These are phyloP conservation scores for Panaeolus papilionaceus DNA, from an alignment of 768 basidiomycete genomes.

Conservation along the genomic window DNA sequence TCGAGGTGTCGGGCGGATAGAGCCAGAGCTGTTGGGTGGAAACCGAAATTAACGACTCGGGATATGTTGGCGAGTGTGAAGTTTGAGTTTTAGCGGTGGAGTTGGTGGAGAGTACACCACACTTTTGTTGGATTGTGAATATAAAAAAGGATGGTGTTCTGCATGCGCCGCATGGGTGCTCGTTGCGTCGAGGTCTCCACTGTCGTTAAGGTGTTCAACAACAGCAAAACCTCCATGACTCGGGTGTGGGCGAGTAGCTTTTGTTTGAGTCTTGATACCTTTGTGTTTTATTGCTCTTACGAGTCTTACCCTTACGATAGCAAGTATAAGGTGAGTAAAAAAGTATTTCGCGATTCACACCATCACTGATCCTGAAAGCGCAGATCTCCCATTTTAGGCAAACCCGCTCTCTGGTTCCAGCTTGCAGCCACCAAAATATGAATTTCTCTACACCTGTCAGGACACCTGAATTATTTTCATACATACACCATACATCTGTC, in stretches of 20 bases:
- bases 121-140: neutral
- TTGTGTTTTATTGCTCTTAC: neutral
- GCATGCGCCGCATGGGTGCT: neutral
- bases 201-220: neutral
- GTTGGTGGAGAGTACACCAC: neutral
- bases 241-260: neutral
- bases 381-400: neutral
- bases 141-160: neutral
- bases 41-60: conserved; percentile 50
- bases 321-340: neutral
- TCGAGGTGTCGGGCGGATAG: conserved; percentile 51
- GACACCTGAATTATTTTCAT: neutral
- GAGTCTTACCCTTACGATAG: neutral
- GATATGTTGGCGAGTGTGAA: conserved; percentile 58
- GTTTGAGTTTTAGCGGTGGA: conserved; percentile 41
- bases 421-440: neutral
- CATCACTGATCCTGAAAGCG: neutral
- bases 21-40: conserved; percentile 55
- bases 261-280: neutral
- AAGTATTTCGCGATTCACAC: neutral
- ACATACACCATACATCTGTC: neutral
- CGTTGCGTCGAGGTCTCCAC: neutral
- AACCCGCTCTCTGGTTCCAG: neutral
- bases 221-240: neutral
- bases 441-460: neutral